These are phyloP conservation scores for Xylariaceae sp. DNA, from an alignment of 2,329 filamentous ascomycete species.

Conservation along the genomic window DNA sequence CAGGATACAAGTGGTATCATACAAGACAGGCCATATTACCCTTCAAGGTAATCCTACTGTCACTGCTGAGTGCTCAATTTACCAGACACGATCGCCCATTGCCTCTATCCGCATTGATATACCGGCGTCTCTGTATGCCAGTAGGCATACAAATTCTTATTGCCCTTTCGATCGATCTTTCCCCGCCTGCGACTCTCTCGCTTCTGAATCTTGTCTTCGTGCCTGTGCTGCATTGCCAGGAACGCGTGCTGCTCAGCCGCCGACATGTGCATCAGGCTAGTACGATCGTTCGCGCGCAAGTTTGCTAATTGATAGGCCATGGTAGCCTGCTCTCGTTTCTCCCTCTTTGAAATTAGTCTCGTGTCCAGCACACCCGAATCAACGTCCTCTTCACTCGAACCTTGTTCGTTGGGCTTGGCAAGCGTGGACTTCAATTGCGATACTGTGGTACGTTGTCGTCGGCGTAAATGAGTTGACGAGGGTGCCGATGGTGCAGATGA, in stretches of 20 bases:
- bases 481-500: slow-evolving; percentile 11
- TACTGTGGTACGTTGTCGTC: slow-evolving; percentile 9
- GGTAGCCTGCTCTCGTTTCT: slow-evolving; percentile 19
- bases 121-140: slow-evolving; percentile 32
- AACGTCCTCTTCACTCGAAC: slow-evolving; percentile 10
- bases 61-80: no score
- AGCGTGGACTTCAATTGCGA: slow-evolving; percentile 15
- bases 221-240: slow-evolving; percentile 19
- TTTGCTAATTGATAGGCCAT: slow-evolving; percentile 19
- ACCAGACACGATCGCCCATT: not conserved
- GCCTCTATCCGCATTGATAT: slow-evolving; percentile 28
- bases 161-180: slow-evolving; percentile 31
- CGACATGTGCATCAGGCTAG: slow-evolving; percentile 21
- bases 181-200: slow-evolving; percentile 24
- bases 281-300: slow-evolving; percentile 22
- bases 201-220: slow-evolving; percentile 22
- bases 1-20: no score
- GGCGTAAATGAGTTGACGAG: slow-evolving; percentile 12
- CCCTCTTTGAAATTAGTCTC: slow-evolving; percentile 17
- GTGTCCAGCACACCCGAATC: slow-evolving; percentile 9
- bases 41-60: no score
- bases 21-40: no score
- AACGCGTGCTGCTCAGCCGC: slow-evolving; percentile 20
- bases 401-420: slow-evolving; percentile 5
- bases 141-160: slow-evolving; percentile 33